Conservation (phyloP, 2,329 filamentous ascomycete genomes). For the Trichoderma atrobrunneum region DNA sequence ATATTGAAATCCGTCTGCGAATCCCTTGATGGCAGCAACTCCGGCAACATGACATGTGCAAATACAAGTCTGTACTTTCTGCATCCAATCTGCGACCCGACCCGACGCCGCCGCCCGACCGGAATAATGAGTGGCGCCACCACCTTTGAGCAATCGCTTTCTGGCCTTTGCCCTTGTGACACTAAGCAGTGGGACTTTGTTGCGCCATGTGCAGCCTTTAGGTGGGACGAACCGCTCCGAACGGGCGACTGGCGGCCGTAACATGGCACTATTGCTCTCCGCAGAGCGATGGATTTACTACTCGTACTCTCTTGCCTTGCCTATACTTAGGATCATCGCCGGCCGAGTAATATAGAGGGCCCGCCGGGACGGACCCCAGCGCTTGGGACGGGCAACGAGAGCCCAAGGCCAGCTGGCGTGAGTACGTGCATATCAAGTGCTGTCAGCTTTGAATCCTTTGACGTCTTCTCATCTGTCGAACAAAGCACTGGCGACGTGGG, state of each 20-base stretch:
- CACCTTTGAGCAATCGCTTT: conserved; percentile 1
- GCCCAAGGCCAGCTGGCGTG: background rate
- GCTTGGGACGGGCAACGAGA: background rate
- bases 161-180: conserved; percentile 19
- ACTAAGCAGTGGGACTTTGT: conserved; percentile 19
- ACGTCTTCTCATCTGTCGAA: background rate
- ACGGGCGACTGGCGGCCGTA: conserved; percentile 18
- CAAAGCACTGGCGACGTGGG: conserved; percentile 8
- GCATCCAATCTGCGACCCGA: conserved; percentile 21
- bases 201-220: conserved; percentile 20
- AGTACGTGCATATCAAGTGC: background rate
- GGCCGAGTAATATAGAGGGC: background rate
- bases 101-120: conserved; percentile 21
- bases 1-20: background rate
- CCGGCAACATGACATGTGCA: background rate
- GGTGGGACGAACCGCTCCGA: conserved; percentile 25
- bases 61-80: background rate
- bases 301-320: background rate
- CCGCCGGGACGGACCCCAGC: background rate
- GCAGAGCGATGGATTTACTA: background rate
- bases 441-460: background rate
- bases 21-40: background rate
- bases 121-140: conserved; percentile 20
- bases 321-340: no score
- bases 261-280: background rate